Conservation (phyloP, 768 basidiomycete genomes). For the Termitomyces sp. region DNA sequence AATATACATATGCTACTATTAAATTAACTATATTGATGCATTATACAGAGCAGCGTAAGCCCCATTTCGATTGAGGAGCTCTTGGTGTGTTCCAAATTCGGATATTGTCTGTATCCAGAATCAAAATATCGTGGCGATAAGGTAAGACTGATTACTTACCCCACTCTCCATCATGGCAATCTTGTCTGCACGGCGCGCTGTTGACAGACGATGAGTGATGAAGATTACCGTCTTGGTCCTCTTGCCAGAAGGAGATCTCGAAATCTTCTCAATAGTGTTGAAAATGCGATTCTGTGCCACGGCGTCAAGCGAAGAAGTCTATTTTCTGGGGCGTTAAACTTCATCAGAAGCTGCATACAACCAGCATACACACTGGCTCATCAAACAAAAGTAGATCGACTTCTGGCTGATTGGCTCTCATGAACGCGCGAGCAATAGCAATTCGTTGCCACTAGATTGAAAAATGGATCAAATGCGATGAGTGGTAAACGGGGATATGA, state of each 20-base stretch:
- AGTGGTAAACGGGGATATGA: neutral
- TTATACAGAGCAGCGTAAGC: constrained; percentile 66
- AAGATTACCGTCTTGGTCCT: constrained; percentile 71
- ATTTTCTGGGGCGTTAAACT: constrained; percentile 6
- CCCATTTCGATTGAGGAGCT: constrained; percentile 53
- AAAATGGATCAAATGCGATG: neutral
- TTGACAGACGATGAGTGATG: constrained; percentile 79
- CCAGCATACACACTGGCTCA: constrained; percentile 56
- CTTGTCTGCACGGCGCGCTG: constrained; percentile 80
- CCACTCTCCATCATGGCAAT: constrained; percentile 84
- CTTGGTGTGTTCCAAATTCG: constrained; percentile 72
- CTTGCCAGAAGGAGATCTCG: constrained; percentile 51
- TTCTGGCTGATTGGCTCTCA: constrained; percentile 71
- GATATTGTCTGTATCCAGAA: constrained; percentile 49
- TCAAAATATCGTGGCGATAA: constrained; percentile 10
- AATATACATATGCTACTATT: constrained; percentile 12
- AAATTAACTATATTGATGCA: constrained; percentile 47
- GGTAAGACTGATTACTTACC: constrained; percentile 24
- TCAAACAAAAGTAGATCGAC: constrained; percentile 81
- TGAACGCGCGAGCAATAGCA: constrained; percentile 82
- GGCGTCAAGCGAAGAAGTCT: constrained; percentile 80
- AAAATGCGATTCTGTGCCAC: constrained; percentile 78
- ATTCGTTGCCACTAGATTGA: constrained; percentile 74
- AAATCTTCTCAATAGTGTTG: constrained; percentile 65
- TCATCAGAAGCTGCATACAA: neutral